Conservation (phyloP, 2,329 filamentous ascomycete genomes). For the Exutisphaerella laricina region DNA sequence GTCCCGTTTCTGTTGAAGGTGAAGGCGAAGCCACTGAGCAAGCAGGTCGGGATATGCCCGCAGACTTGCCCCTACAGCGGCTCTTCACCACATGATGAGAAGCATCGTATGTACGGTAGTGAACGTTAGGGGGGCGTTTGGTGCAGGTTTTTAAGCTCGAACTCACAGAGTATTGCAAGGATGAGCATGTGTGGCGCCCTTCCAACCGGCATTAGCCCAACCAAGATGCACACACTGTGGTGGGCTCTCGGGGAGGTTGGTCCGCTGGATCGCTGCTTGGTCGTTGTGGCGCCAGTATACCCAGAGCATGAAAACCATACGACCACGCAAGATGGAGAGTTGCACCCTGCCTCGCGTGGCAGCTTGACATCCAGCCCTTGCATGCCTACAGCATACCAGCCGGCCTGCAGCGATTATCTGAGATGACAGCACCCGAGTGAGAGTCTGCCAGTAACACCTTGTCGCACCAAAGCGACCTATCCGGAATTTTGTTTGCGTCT, state of each 20-base stretch:
- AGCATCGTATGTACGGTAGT: neutral
- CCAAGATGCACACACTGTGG: conserved; percentile 1
- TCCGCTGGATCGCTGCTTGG: neutral
- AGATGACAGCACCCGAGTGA: conserved; percentile 19
- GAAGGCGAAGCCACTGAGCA: no score
- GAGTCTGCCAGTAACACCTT: conserved; percentile 4
- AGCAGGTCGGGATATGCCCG: neutral
- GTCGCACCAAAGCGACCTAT: conserved; percentile 20
- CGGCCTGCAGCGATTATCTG: conserved; percentile 17
- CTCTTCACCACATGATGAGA: neutral
- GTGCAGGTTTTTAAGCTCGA: neutral
- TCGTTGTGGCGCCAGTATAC: conserved; percentile 13
- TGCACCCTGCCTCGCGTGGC: conserved; percentile 21
- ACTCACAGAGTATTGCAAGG: neutral
- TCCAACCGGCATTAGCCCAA: neutral
- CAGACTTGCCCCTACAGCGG: neutral
- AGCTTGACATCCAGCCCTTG: conserved; percentile 24
- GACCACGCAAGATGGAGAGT: conserved; percentile 5
- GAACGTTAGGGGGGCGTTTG: neutral
- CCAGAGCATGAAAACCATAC: conserved; percentile 14
- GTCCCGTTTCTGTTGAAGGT: no score
- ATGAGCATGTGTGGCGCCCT: neutral
- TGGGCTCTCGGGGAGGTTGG: conserved; percentile 8
- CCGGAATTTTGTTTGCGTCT: conserved; percentile 25
- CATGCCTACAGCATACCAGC: conserved; percentile 20